Evolutionary conservation across 768 basidiomycete species (phyloP).

Genomic region (Kwoniella pini): DNA sequence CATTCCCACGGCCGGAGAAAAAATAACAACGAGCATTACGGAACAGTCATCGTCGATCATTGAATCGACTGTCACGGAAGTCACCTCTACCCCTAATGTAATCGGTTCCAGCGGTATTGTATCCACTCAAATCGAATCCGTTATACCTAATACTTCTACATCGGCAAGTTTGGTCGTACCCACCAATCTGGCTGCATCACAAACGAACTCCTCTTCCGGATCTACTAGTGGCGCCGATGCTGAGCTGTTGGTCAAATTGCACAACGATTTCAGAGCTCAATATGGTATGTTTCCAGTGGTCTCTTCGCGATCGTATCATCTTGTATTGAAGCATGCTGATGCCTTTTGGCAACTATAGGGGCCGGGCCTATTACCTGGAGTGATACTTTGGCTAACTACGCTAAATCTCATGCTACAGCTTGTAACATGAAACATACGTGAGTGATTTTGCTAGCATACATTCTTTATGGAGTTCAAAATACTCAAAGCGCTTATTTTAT

Average conservation of each 20-base stretch:
- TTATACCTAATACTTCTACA: neutral
- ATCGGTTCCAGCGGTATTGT: neutral
- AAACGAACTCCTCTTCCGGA: neutral
- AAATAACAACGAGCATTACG: too few relatives aligned
- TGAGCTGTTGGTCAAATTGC: slow-evolving; percentile 27
- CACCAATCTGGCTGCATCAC: neutral
- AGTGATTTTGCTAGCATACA: neutral
- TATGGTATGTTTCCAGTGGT: slow-evolving; percentile 24
- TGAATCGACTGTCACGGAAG: neutral
- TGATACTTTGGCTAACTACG: slow-evolving; percentile 63
- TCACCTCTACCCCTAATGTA: neutral
- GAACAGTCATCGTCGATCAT: neutral
- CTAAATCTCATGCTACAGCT: slow-evolving; percentile 68
- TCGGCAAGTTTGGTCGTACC: neutral
- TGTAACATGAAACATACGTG: slow-evolving; percentile 66
- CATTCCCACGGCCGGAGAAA: neutral
- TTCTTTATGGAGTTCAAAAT: too few relatives aligned
- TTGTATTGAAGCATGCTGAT: neutral
- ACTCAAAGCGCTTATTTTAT: too few relatives aligned
- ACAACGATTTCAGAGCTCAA: slow-evolving; percentile 41
- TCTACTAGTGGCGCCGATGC: slow-evolving; percentile 11
- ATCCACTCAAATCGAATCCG: neutral
- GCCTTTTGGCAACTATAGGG: slow-evolving; percentile 38
- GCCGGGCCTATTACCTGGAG: slow-evolving; percentile 69
- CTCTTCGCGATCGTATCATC: neutral